These are phyloP conservation scores for Microbotryomycetes sp. DNA, from an alignment of 1,284 basidiomycete species.

Conservation along the genomic window DNA sequence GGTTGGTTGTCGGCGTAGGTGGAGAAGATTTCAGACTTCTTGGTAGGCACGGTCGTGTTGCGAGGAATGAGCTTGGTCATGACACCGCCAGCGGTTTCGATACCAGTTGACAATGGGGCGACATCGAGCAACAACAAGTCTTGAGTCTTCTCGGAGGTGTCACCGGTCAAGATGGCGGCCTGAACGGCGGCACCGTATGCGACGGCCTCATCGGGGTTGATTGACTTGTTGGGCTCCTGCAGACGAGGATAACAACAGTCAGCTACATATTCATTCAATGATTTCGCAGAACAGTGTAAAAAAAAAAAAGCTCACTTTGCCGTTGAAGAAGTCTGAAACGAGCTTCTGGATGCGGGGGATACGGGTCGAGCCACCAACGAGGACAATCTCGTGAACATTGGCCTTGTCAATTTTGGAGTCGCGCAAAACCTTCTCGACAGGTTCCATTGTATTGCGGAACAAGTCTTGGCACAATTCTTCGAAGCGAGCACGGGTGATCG, in stretches of 20 bases:
- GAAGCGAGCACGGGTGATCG: constrained; percentile 97
- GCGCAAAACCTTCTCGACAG: constrained; percentile 98
- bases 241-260: not conserved
- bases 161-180: constrained; percentile 90
- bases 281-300: not conserved
- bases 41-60: constrained; percentile 95
- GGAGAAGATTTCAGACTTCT: constrained; percentile 92
- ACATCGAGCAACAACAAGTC: constrained; percentile 94
- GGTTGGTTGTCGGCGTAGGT: constrained; percentile 99
- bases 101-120: constrained; percentile 87
- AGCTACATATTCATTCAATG: not conserved
- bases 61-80: constrained; percentile 94
- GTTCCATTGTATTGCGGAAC: constrained; percentile 97
- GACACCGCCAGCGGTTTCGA: constrained; percentile 96
- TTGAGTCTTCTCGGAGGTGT: constrained; percentile 92
- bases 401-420: constrained; percentile 95
- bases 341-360: constrained; percentile 98
- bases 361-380: constrained; percentile 96
- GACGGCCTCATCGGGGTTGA: constrained; percentile 50
- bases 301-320: constrained; percentile 45
- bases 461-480: constrained; percentile 93
- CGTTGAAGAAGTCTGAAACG: constrained; percentile 96
- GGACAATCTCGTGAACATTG: constrained; percentile 94
- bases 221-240: constrained; percentile 94
- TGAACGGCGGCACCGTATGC: constrained; percentile 83